Evolutionary conservation across 2,329 filamentous ascomycete species (phyloP).

Genomic region (Colletotrichum sp.): DNA sequence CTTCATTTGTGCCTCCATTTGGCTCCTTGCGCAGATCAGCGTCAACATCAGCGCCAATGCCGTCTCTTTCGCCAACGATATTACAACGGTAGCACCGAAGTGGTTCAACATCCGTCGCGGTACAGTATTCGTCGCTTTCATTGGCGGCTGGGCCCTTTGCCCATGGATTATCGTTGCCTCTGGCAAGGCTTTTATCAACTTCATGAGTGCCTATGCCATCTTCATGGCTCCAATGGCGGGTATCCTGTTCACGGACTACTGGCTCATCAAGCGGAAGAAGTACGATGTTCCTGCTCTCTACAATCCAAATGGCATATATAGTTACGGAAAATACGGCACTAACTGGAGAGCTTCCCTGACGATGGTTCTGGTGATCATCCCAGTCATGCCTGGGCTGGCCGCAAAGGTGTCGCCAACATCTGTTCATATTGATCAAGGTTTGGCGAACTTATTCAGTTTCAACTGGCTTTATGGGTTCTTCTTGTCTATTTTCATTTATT

Average conservation of each 20-base stretch:
- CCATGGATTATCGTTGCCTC: conserved; percentile 39
- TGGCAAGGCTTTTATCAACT: conserved; percentile 31
- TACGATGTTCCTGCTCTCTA: background rate
- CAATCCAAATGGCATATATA: background rate
- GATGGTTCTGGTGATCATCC: conserved; percentile 29
- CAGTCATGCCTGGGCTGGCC: conserved; percentile 26
- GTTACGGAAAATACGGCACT: background rate
- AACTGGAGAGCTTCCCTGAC: conserved; percentile 33
- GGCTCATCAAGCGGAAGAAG: conserved; percentile 34
- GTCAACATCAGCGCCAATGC: background rate
- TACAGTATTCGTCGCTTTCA: background rate
- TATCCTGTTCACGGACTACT: conserved; percentile 45
- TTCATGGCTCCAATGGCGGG: conserved; percentile 46
- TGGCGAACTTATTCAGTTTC: conserved; percentile 30
- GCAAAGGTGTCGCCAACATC: conserved; percentile 26
- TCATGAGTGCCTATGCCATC: conserved; percentile 36
- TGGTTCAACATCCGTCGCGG: background rate
- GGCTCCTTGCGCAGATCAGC: background rate
- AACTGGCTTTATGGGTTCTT: conserved; percentile 35
- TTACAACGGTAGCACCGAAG: background rate
- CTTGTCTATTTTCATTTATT: background rate
- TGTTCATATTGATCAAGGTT: conserved; percentile 25
- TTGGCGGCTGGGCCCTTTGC: conserved; percentile 31
- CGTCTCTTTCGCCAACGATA: background rate
- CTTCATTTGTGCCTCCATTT: background rate